Evolutionary conservation across 257 asterid species (phyloP).

Genomic region (Solanum corneliomulleri): DNA sequence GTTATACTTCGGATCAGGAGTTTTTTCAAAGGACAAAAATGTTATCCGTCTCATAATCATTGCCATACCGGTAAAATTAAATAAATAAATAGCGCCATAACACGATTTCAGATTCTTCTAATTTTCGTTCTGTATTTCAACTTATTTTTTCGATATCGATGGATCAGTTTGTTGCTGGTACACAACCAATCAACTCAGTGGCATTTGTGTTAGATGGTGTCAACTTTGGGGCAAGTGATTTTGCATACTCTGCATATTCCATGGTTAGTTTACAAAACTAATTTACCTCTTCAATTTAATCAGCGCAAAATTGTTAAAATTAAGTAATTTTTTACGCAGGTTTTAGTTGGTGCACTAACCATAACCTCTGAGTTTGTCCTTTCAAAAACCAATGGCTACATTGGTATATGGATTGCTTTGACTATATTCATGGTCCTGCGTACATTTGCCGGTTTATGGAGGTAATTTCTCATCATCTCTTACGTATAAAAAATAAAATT

Average conservation of each 20-base stretch:
- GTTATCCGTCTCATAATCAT: constrained; percentile 50
- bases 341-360: constrained; percentile 50
- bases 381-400: constrained; percentile 49
- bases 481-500: background rate
- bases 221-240: constrained; percentile 84
- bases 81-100: background rate
- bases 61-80: constrained; percentile 67
- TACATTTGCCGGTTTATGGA: constrained; percentile 77
- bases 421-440: constrained; percentile 75
- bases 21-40: constrained; percentile 59
- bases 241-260: constrained; percentile 86
- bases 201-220: constrained; percentile 91
- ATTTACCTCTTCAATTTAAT: background rate
- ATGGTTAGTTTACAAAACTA: constrained; percentile 33
- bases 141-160: background rate
- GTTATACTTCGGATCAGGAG: constrained; percentile 66
- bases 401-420: constrained; percentile 87
- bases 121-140: background rate
- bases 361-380: constrained; percentile 59
- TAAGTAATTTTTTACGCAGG: constrained; percentile 24
- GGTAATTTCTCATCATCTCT: constrained; percentile 27
- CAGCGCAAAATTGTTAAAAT: background rate
- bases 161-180: constrained; percentile 81
- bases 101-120: too few relatives aligned
- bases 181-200: constrained; percentile 75